Evolutionary conservation across 306 rosid species (phyloP).

Genomic region (Trichosanthes cucumerina): DNA sequence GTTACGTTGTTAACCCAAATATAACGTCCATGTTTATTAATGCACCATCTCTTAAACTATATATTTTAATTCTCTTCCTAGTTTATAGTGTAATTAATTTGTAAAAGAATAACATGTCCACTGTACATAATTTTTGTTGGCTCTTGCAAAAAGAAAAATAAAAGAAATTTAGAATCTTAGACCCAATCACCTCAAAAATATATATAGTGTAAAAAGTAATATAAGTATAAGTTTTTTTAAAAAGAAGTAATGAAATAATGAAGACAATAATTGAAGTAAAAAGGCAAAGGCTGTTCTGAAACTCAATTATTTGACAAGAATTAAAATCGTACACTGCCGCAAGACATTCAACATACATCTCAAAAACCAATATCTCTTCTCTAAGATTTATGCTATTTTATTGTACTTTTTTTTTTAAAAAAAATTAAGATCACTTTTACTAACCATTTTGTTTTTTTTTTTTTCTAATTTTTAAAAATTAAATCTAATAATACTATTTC

Average conservation of each 20-base stretch:
- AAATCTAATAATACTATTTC: no score
- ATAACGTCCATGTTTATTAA: no score
- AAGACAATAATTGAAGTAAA: neutral
- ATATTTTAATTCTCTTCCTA: no score
- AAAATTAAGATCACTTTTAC: no score
- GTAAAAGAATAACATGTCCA: no score
- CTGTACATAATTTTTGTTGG: neutral
- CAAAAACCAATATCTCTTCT: neutral
- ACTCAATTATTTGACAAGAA: constrained; percentile 4
- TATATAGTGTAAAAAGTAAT: neutral
- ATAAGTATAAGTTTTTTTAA: neutral
- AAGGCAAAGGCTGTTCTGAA: neutral
- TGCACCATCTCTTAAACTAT: no score
- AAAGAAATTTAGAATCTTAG: neutral
- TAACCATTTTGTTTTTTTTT: no score
- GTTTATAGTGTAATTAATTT: no score
- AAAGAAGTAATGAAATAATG: neutral
- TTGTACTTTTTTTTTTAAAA: no score
- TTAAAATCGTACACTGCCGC: neutral
- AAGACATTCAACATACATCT: neutral
- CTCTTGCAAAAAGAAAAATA: neutral
- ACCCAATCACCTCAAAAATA: neutral
- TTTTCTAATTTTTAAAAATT: no score
- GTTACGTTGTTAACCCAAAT: no score
- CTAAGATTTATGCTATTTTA: neutral